phyloP scores from a whole-genome alignment of 768 basidiomycete genomes.

The Fibroporia radiculosa region DNA sequence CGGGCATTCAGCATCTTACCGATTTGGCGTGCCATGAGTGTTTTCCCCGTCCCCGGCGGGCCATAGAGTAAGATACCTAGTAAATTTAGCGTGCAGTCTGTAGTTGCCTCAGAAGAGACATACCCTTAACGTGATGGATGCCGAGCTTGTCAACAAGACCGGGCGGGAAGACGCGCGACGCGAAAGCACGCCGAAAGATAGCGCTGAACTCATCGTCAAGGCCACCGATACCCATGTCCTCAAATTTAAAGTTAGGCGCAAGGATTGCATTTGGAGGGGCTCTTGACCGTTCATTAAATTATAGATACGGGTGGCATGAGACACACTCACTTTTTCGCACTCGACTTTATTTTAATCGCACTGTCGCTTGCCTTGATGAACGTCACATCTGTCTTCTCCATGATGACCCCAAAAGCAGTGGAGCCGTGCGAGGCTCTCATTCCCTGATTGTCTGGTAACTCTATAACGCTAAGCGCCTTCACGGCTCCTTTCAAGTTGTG shows the following conservation, averaged over 20 bases:
- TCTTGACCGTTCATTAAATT: constrained; percentile 29
- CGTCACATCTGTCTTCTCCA: constrained; percentile 88
- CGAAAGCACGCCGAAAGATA: constrained; percentile 98
- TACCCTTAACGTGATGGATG: constrained; percentile 96
- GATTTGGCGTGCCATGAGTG: constrained; percentile 95
- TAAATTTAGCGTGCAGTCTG: not conserved
- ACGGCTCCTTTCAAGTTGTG: constrained; percentile 71
- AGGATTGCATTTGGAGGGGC: constrained; percentile 92
- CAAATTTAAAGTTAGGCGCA: constrained; percentile 97
- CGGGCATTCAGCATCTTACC: constrained; percentile 98
- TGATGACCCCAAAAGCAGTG: constrained; percentile 60
- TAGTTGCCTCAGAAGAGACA: not conserved
- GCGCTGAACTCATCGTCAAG: constrained; percentile 90
- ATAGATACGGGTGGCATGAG: not conserved
- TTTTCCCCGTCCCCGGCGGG: constrained; percentile 98
- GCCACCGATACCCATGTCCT: constrained; percentile 99
- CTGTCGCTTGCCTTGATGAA: constrained; percentile 80
- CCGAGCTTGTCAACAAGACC: constrained; percentile 95
- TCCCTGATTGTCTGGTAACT: constrained; percentile 55
- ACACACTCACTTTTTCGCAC: constrained; percentile 69
- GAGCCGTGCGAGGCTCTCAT: constrained; percentile 23
- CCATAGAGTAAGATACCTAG: constrained; percentile 90
- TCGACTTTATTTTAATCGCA: constrained; percentile 84
- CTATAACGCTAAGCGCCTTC: constrained; percentile 49
- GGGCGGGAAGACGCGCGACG: constrained; percentile 97